Base-by-base conservation (phyloP, 768 basidiomycete genomes). In the Lyophyllum atratum region DNA sequence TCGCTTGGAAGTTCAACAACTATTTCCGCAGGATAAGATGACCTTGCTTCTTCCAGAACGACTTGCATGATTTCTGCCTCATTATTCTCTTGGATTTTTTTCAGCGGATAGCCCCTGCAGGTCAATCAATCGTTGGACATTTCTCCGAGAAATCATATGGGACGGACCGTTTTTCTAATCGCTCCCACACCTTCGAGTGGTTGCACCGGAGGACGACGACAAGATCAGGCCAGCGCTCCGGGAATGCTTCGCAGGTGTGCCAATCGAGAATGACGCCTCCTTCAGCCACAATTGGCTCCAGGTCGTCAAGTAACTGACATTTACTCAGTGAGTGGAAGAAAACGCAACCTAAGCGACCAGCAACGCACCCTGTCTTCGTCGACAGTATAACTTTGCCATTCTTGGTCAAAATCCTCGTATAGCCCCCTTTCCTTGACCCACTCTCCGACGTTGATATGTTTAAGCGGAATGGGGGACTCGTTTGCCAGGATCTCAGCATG, bases 71-170 rank as follows among this genome's bases (percentile, higher is more conserved):
- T 98, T 76, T 99, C 97, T 12, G 95, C 95, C 66, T 95, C 90
- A 71, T 98, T 95, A 72, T 99, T 99, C 74, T 99, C 97, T 69
- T 95, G 91, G 4, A 99, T 93, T 74, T 99, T 99, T 70, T 92
- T 92, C 48, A 95, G 71, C 1, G 90, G 76, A 68, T 98, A 98
- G 9, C 84, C 82, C 59, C 95, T 98, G 70, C 26, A 55, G 9
- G 42, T 53, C 46, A n/a, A 52, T 53, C 46, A n/a, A 52, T 50
- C 46, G 53, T 49, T 53, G 29, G 49, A 52, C 15, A 29, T 24
- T 19, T 40, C 33, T 40, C 9, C 49, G 21, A 58, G 15, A 52
- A 51, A 53, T 22, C 45, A 49, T 45, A 21, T 19, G 22, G 31
- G 47, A 64, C 82, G 49, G 51, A 94, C 97, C 97, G 80, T 69